These are phyloP conservation scores for Lentinus tigrinus DNA, from an alignment of 768 basidiomycete species.

Conservation along the genomic window DNA sequence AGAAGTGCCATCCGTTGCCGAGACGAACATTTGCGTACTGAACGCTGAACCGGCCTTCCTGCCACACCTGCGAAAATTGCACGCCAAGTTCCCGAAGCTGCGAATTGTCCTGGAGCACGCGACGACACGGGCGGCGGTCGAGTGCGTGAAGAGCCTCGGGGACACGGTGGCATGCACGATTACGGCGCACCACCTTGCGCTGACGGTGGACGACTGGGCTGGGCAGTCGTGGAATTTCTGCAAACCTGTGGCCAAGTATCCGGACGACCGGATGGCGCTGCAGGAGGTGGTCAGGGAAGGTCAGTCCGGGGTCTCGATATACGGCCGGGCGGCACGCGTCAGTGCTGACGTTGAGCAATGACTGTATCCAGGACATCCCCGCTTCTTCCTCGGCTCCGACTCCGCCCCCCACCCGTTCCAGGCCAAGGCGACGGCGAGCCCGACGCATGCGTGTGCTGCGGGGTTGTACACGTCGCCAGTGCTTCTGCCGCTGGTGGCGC, in stretches of 20 bases:
- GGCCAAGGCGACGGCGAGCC: slow-evolving; percentile 68
- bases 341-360: neutral
- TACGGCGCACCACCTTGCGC: slow-evolving; percentile 91
- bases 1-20: slow-evolving; percentile 87
- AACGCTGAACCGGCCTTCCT: slow-evolving; percentile 93
- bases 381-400: slow-evolving; percentile 97
- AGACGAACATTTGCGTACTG: slow-evolving; percentile 82
- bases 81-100: slow-evolving; percentile 80
- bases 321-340: neutral
- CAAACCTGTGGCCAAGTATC: slow-evolving; percentile 97
- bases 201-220: slow-evolving; percentile 96
- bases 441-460: slow-evolving; percentile 80
- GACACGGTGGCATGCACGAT: slow-evolving; percentile 92
- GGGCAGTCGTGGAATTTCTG: slow-evolving; percentile 95
- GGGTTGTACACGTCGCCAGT: slow-evolving; percentile 96
- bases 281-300: slow-evolving; percentile 76
- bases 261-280: slow-evolving; percentile 84
- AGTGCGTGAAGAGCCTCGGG: slow-evolving; percentile 76
- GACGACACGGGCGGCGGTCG: slow-evolving; percentile 88
- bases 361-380: slow-evolving; percentile 66
- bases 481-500: slow-evolving; percentile 85
- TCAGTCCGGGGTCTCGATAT: slow-evolving; percentile 28
- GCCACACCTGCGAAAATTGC: slow-evolving; percentile 80
- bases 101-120: slow-evolving; percentile 98
- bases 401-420: slow-evolving; percentile 86